phyloP scores from a whole-genome alignment of 1,139 yeast genomes.

The Blastobotrys illinoisensis region DNA sequence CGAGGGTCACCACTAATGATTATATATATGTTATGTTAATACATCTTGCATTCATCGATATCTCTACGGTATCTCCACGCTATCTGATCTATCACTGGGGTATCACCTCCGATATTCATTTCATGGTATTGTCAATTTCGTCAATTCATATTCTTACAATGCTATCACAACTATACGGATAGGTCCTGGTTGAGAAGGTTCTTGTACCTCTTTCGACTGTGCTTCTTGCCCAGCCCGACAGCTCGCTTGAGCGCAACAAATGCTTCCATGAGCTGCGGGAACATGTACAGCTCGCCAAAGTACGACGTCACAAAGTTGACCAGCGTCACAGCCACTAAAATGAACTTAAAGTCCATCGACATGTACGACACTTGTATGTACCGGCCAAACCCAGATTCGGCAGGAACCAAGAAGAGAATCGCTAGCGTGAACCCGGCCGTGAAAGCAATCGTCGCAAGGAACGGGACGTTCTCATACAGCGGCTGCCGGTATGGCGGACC shows the following conservation, averaged over 20 bases:
- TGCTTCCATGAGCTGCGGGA: slow-evolving; percentile 29
- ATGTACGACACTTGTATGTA: slow-evolving; percentile 72
- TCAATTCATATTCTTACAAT: no score
- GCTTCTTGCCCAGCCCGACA: slow-evolving; percentile 26
- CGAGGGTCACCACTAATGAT: slow-evolving; percentile 7
- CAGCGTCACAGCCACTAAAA: slow-evolving; percentile 43
- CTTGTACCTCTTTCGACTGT: slow-evolving; percentile 32
- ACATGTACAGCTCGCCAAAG: slow-evolving; percentile 40
- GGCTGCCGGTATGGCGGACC: slow-evolving; percentile 97
- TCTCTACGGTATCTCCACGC: no score
- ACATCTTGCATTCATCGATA: background rate
- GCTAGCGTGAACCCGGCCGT: slow-evolving; percentile 46
- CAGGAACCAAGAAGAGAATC: slow-evolving; percentile 48
- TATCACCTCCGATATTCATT: no score
- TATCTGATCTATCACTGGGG: no score
- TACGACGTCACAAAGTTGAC: slow-evolving; percentile 48
- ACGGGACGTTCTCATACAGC: slow-evolving; percentile 61
- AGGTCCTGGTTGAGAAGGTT: slow-evolving; percentile 17
- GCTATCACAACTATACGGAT: no score
- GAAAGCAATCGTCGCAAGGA: slow-evolving; percentile 52
- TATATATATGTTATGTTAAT: background rate
- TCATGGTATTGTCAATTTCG: no score
- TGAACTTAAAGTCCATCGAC: slow-evolving; percentile 45
- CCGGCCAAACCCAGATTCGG: slow-evolving; percentile 51
- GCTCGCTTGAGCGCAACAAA: slow-evolving; percentile 27